Conservation (phyloP, 148 eudicot genomes). For the Spergularia marina region DNA sequence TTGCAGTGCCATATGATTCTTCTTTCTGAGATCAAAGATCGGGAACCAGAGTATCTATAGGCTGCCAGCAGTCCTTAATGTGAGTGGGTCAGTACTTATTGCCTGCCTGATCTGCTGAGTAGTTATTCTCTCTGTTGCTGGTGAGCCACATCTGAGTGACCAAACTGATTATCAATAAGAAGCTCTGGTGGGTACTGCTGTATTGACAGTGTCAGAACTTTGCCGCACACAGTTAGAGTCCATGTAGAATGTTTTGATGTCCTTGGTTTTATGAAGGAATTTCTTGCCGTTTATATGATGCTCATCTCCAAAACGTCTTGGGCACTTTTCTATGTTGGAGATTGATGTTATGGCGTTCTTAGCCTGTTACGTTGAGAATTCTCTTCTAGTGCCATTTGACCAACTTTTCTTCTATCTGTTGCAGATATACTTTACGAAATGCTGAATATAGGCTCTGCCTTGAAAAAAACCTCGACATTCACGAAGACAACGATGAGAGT, state of each 20-base stretch:
- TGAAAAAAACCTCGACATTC: constrained; percentile 73
- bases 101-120: neutral
- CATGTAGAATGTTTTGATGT: neutral
- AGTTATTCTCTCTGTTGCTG: neutral
- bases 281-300: neutral
- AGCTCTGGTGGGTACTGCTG: neutral
- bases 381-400: neutral
- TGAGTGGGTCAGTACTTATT: neutral
- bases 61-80: neutral
- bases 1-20: neutral
- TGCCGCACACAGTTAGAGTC: neutral
- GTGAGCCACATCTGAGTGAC: neutral
- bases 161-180: neutral
- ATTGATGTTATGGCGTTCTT: neutral
- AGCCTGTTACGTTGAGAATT: neutral
- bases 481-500: constrained; percentile 45
- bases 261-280: neutral
- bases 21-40: neutral
- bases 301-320: neutral
- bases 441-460: constrained; percentile 96
- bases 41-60: neutral
- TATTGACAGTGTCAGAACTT: neutral
- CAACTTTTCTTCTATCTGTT: constrained; percentile 6
- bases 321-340: neutral
- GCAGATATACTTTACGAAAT: constrained; percentile 90